Evolutionary conservation across 1,284 basidiomycete species (phyloP), one percentile per base, ranked within the genome.

Genomic region (Ganoderma leucocontextum): DNA sequence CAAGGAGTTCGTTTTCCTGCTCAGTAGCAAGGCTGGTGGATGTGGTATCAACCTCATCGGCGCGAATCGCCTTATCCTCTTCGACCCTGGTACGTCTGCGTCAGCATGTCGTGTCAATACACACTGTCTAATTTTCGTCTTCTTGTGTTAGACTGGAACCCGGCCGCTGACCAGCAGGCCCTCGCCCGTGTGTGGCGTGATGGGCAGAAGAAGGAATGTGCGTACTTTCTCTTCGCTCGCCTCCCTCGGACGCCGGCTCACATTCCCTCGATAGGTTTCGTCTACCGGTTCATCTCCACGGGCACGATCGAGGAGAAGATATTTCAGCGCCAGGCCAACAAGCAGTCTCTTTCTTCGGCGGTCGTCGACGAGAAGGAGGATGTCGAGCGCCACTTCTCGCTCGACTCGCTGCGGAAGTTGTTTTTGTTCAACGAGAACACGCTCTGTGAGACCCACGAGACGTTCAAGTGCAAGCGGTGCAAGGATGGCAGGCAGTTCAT

Each of bases 221-320:
- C 66, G 91, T 76, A 29, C 10, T 10, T 13, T n/a, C 12, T 38
- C 19, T 42, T 29, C 35, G 5, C 29, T 13, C 33, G n/a, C 10
- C 38, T 17, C 6, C 13, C n/a, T 38, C 22, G 15, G 0, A n/a
- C 33, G 69, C 8, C 8, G 35, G 10, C n/a, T 57, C 39, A 25
- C 38, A 1, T 2, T 42, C 49, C 13, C 39, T 2, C 15, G 29
- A 29, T 44, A 95, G 94, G 95, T 79, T 99, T 99, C 75, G 97
- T 99, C 2, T 99, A 99, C 78, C 95, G 97, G 25, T 99, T 99
- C 81, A 97, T 98, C 75, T 94, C 96, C 1, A 98, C 97, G 0
- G 97, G 97, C 1, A 98, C 97, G 1, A 98, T 99, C 72, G 98
- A 99, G 81, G 98, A 99, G 81, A 99, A 99, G 85, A 98, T 99